Evolutionary conservation across 345 rosid species (phyloP).

Genomic region (Sisymbrium altissimum): DNA sequence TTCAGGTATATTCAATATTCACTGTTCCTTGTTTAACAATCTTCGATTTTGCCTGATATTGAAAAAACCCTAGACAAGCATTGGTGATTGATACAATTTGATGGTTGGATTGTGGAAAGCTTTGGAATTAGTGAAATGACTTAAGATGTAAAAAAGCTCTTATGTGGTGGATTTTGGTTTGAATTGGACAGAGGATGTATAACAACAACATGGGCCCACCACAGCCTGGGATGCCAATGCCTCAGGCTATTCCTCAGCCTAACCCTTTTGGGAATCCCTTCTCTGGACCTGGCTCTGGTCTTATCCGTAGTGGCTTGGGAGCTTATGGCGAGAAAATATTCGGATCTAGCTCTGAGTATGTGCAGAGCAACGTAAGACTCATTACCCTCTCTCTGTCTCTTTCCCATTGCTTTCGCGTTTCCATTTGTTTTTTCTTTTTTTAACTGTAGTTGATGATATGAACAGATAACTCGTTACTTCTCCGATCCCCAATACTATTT

Average conservation of each 20-base stretch:
- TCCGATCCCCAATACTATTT: conserved; percentile 97
- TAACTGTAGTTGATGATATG: not conserved
- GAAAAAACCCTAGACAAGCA: conserved; percentile 12
- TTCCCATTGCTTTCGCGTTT: not conserved
- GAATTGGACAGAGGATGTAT: conserved; percentile 59
- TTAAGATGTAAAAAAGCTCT: not conserved
- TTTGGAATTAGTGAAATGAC: not conserved
- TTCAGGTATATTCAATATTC: too few species aligned
- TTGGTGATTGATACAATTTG: not conserved
- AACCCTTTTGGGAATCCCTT: conserved; percentile 86
- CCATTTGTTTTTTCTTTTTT: not conserved
- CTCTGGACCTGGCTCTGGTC: conserved; percentile 92
- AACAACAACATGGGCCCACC: conserved; percentile 51
- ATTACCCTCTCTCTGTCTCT: not conserved
- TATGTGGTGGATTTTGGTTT: conserved; percentile 10
- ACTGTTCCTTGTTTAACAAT: not conserved
- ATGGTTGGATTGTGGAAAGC: not conserved
- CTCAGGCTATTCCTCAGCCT: conserved; percentile 64
- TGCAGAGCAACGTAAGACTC: conserved; percentile 91
- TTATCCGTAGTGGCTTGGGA: conserved; percentile 83
- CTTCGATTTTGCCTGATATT: not conserved
- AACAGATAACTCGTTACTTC: conserved; percentile 82
- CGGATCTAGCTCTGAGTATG: conserved; percentile 97
- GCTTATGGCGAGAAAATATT: conserved; percentile 90
- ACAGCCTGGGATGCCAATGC: conserved; percentile 69